phyloP scores from a whole-genome alignment of 108 stramenopile genomes.

The Pseudonitzschia delicatissima region DNA sequence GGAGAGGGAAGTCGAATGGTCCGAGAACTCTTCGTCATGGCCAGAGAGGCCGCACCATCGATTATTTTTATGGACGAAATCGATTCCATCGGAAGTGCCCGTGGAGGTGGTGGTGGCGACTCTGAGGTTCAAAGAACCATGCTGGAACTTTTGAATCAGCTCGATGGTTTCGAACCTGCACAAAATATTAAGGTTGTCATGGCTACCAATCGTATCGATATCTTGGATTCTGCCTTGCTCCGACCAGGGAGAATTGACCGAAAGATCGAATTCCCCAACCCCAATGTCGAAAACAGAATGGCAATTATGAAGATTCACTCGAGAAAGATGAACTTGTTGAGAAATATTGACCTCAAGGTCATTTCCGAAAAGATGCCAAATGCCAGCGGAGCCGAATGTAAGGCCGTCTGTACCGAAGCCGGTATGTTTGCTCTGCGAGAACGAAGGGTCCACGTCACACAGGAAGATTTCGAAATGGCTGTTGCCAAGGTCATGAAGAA shows the following conservation, averaged over 20 bases:
- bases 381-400: constrained; percentile 98
- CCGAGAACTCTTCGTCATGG: constrained; percentile 99
- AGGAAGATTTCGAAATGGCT: constrained; percentile 99
- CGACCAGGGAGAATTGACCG: constrained; percentile 96
- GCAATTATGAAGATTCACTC: constrained; percentile 96
- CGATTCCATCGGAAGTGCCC: constrained; percentile 93
- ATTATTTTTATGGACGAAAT: constrained; percentile 99
- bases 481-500: constrained; percentile 99
- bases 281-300: constrained; percentile 85
- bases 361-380: constrained; percentile 96
- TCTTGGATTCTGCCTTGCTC: constrained; percentile 92
- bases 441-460: constrained; percentile 98
- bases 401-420: constrained; percentile 99
- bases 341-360: constrained; percentile 90
- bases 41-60: constrained; percentile 96
- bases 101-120: constrained; percentile 91
- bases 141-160: constrained; percentile 98
- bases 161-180: constrained; percentile 99
- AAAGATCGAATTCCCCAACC: constrained; percentile 97
- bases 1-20: constrained; percentile 99
- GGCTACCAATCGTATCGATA: constrained; percentile 98
- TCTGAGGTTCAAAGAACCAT: constrained; percentile 99
- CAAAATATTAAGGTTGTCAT: constrained; percentile 99
- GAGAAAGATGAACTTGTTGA: constrained; percentile 95
- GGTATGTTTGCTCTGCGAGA: constrained; percentile 99